Base-by-base conservation (phyloP, 768 basidiomycete species). In the Boletus rubropictus region DNA sequence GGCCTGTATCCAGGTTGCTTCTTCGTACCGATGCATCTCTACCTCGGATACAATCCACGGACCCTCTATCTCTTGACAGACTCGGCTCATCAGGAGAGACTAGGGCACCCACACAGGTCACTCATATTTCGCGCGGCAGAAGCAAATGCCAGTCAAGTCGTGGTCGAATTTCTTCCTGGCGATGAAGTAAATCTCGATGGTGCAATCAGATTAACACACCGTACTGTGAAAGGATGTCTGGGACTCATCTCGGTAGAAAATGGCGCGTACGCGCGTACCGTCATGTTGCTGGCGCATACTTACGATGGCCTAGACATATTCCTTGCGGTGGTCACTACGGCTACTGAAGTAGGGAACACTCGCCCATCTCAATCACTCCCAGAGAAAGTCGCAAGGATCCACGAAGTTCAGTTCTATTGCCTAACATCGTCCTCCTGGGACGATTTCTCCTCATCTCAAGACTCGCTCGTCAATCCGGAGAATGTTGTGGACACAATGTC, bases 401-500 rank as follows among this genome's bases (percentile, higher is more conserved):
- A 93, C 51, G 83, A 88, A 60, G 91, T 96, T 44, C 82, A 76
- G 35, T 98, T 97, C 71, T 92, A 82, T 69, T 89, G 89, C 57
- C 68, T 99, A 55, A 86, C 84, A 9, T 86, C 89, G 25, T 72
- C 87, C 2, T 69, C 78, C 11, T 99, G 89, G 88, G 96, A 99
- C 59, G 83, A 89, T 55, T 69, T 80, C 40, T 69, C 78, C 21
- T 60, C 72, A 12, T 68, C 73, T 21, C 69, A 71, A 43, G 82
- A 86, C 47, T 63, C 74, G n/a, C 60, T 73, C 37, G 60, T 79
- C n/a, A 76, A 72, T 40, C 78, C 78, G 4, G 86, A 89, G 46
- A 69, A 65, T 17, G 53, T 3, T n/a, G 22, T 71, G 11, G 85
- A 88, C 49, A 46, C 69, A 34, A 20, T 56, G 14, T 61, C 69